These are phyloP conservation scores for Apiotrichum akiyoshidainum DNA, from an alignment of 1,284 basidiomycete genomes.

Conservation along the genomic window DNA sequence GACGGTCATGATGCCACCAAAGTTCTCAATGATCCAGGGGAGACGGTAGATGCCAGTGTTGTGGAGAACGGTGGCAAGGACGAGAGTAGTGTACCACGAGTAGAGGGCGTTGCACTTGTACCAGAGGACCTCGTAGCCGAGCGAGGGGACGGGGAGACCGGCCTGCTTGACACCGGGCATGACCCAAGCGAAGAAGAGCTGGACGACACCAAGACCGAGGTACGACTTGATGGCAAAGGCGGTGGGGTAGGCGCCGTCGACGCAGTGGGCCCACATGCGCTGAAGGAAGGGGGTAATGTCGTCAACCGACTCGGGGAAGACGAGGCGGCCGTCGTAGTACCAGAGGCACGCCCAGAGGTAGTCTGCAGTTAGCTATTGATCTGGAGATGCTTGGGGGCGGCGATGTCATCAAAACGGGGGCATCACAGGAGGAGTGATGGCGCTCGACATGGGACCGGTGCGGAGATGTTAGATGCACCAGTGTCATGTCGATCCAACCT, in stretches of 20 bases:
- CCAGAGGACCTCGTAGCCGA: conserved; percentile 84
- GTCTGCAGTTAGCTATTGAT: conserved; percentile 59
- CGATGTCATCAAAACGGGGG: too few relatives aligned
- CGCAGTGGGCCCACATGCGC: conserved; percentile 79
- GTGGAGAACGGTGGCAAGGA: conserved; percentile 74
- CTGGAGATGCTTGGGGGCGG: too few relatives aligned
- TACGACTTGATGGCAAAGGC: conserved; percentile 84
- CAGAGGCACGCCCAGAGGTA: conserved; percentile 98
- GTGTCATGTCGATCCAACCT: too few relatives aligned
- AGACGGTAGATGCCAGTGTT: conserved; percentile 80
- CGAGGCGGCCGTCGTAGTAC: conserved; percentile 87
- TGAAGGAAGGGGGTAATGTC: conserved; percentile 76
- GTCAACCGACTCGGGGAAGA: conserved; percentile 67
- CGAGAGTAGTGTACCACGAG: conserved; percentile 81
- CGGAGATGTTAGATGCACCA: too few relatives aligned
- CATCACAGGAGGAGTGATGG: not conserved
- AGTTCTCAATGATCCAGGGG: conserved; percentile 93
- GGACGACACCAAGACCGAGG: conserved; percentile 80
- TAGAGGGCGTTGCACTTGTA: conserved; percentile 96
- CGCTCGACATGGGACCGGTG: too few relatives aligned
- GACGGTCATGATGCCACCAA: conserved; percentile 93
- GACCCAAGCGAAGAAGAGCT: conserved; percentile 83
- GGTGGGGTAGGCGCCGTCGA: conserved; percentile 87
- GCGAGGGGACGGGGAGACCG: conserved; percentile 82
- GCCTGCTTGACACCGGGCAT: conserved; percentile 85